phyloP scores from a whole-genome alignment of 495 filamentous ascomycete species.

The Aspergillus haitiensis region DNA sequence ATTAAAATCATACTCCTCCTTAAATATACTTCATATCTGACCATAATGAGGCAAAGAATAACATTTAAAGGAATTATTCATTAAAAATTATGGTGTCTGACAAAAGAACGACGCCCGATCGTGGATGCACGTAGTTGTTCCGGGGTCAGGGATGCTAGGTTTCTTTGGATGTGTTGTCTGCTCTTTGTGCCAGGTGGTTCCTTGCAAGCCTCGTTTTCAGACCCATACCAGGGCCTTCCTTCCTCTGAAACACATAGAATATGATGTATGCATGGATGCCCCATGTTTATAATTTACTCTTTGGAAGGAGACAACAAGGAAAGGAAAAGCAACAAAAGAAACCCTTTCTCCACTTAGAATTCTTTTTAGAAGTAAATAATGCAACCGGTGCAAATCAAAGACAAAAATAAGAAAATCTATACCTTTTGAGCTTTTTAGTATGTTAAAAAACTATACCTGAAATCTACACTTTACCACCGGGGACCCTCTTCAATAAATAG shows the following conservation, averaged over 20 bases:
- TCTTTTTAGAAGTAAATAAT: too few species aligned
- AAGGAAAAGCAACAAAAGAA: not conserved
- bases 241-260: conserved; percentile 1
- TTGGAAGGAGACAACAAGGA: not conserved
- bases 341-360: not conserved
- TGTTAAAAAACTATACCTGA: too few species aligned
- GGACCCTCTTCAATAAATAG: too few species aligned
- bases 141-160: conserved; percentile 3
- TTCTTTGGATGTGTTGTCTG: conserved; percentile 9
- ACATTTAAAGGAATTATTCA: conserved; percentile 4
- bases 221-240: conserved; percentile 3
- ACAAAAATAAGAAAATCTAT: too few species aligned
- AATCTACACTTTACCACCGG: too few species aligned
- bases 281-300: too few species aligned
- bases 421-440: too few species aligned
- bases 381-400: too few species aligned
- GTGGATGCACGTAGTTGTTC: conserved; percentile 5
- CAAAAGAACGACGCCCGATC: conserved; percentile 3
- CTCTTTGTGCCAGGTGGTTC: conserved; percentile 6
- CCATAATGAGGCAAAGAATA: not conserved
- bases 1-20: not conserved
- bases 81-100: conserved; percentile 5
- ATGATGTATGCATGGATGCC: too few species aligned
- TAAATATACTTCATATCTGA: not conserved
- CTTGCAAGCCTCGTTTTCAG: not conserved